Conservation (phyloP, 805 yeast species). For the Saccharomycodes ludwigii region DNA sequence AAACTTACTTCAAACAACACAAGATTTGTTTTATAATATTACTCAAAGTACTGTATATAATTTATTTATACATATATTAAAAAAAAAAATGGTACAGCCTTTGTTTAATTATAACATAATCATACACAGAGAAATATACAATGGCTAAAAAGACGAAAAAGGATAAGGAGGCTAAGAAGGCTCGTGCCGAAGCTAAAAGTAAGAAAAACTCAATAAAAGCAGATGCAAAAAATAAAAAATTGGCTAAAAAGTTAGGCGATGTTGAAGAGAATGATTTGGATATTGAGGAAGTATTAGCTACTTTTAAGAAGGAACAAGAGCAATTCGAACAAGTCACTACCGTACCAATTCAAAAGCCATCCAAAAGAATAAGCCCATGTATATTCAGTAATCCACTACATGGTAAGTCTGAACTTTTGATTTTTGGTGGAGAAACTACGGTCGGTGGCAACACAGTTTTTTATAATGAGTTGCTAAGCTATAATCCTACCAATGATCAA, state of each 20-base stretch:
- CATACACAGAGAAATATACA: neutral
- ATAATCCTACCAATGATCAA: constrained; percentile 59
- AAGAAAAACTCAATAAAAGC: constrained; percentile 68
- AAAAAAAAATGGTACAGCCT: constrained; percentile 1
- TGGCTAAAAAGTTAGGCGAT: constrained; percentile 48
- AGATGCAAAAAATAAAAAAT: constrained; percentile 58
- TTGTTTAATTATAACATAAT: neutral
- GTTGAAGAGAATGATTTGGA: constrained; percentile 74
- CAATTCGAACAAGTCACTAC: constrained; percentile 61
- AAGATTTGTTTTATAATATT: too few species aligned
- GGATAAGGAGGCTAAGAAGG: constrained; percentile 84
- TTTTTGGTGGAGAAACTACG: constrained; percentile 84
- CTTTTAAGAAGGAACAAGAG: constrained; percentile 69
- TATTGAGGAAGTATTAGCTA: constrained; percentile 70
- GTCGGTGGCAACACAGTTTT: constrained; percentile 44
- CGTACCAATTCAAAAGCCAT: constrained; percentile 46
- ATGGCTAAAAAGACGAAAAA: constrained; percentile 88
- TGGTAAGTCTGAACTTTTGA: constrained; percentile 61
- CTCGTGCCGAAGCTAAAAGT: constrained; percentile 70
- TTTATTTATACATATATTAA: too few species aligned
- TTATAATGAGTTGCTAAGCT: constrained; percentile 69
- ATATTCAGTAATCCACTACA: constrained; percentile 65
- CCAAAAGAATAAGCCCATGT: constrained; percentile 60
- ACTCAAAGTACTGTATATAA: too few species aligned
- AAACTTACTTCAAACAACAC: too few species aligned